Evolutionary conservation across 225 moss, liverwort and hornwort species (phyloP).

Genomic region (Takakia lepidozioides): DNA sequence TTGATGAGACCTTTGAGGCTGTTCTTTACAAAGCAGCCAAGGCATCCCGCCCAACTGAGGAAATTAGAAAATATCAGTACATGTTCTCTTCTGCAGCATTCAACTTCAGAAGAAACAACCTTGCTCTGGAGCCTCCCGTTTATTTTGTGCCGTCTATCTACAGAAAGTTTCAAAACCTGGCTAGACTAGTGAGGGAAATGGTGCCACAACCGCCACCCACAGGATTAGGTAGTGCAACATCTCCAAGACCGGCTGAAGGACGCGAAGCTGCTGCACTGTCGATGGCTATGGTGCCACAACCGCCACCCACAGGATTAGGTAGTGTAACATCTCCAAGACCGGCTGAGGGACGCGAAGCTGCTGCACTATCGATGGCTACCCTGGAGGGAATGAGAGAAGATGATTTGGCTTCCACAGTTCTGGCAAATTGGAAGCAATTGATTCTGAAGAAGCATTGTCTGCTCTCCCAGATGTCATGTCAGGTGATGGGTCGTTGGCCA

Average conservation of each 20-base stretch:
- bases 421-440: neutral
- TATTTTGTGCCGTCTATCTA: slow-evolving; percentile 31
- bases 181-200: slow-evolving; percentile 25
- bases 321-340: neutral
- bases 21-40: slow-evolving; percentile 8
- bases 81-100: slow-evolving; percentile 28
- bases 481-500: slow-evolving; percentile 16
- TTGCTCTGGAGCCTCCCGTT: slow-evolving; percentile 20
- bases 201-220: neutral
- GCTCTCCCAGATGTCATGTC: neutral
- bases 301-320: neutral
- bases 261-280: neutral
- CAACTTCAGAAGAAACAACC: slow-evolving; percentile 23
- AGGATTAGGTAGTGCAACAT: neutral
- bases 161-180: slow-evolving; percentile 25
- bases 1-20: slow-evolving; percentile 18
- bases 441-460: neutral
- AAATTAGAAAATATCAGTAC: slow-evolving; percentile 9
- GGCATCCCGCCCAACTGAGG: slow-evolving; percentile 16
- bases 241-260: neutral
- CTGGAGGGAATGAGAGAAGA: too few species aligned
- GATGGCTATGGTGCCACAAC: neutral
- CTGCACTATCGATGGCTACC: too few species aligned
- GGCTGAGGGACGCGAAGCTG: neutral
- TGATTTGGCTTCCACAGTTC: too few species aligned